phyloP scores from a whole-genome alignment of 2,329 filamentous ascomycete species.

The Rhynchosporium secalis region DNA sequence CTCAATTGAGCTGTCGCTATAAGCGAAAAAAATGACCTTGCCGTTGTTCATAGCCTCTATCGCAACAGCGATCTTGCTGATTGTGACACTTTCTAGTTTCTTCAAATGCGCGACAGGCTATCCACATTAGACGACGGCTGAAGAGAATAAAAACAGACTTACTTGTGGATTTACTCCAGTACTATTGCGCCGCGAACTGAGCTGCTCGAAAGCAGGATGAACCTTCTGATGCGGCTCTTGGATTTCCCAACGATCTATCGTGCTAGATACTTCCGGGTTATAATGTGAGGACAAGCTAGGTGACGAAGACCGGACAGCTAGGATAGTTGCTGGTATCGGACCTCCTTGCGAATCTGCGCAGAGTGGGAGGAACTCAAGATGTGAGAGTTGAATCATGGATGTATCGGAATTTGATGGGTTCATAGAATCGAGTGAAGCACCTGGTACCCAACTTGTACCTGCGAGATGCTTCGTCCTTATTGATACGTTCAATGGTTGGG shows the following conservation, averaged over 20 bases:
- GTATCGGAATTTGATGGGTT: conserved; percentile 49
- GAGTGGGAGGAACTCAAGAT: conserved; percentile 71
- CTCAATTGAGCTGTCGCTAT: conserved; percentile 79
- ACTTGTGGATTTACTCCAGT: conserved; percentile 34
- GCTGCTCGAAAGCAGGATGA: conserved; percentile 75
- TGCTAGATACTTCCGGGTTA: conserved; percentile 66
- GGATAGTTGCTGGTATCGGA: conserved; percentile 56
- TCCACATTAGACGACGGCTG: conserved; percentile 16
- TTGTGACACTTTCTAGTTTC: conserved; percentile 65
- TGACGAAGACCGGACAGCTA: conserved; percentile 70
- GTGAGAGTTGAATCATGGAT: conserved; percentile 65
- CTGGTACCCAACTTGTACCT: conserved; percentile 52
- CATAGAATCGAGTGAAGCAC: conserved; percentile 26
- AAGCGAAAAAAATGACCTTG: conserved; percentile 69
- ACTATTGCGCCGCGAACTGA: conserved; percentile 64
- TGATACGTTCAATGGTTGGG: conserved; percentile 51
- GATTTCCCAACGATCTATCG: conserved; percentile 82
- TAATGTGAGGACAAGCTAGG: conserved; percentile 56
- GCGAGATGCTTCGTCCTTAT: conserved; percentile 58
- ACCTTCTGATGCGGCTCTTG: conserved; percentile 64
- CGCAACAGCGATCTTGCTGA: conserved; percentile 70
- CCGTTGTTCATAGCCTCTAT: conserved; percentile 69
- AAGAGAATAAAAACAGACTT: conserved; percentile 6
- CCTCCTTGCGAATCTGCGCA: conserved; percentile 53
- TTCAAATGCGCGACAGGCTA: conserved; percentile 53